phyloP scores from a whole-genome alignment of 2,329 filamentous ascomycete genomes.

The Xylariaceae sp. region DNA sequence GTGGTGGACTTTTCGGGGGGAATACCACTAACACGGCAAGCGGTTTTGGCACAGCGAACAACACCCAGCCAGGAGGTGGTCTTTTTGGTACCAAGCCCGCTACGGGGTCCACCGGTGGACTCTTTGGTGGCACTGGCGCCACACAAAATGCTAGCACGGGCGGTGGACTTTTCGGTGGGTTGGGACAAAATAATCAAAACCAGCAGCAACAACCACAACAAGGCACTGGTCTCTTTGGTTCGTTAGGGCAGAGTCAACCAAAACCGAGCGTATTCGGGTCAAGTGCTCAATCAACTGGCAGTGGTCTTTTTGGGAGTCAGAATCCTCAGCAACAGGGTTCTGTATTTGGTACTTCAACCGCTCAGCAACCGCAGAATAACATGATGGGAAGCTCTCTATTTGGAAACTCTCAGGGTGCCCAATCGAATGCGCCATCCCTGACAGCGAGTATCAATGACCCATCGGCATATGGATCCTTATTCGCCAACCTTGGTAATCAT shows the following conservation, averaged over 20 bases:
- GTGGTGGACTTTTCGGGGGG: constrained; percentile 51
- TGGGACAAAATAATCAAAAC: constrained; percentile 45
- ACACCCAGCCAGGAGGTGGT: constrained; percentile 38
- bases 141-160: constrained; percentile 46
- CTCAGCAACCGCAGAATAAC: constrained; percentile 56
- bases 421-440: constrained; percentile 66
- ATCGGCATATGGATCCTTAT: constrained; percentile 92
- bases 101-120: constrained; percentile 41
- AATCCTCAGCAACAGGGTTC: constrained; percentile 52
- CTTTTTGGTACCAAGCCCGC: constrained; percentile 52
- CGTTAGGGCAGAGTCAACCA: constrained; percentile 56
- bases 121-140: constrained; percentile 51
- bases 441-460: constrained; percentile 81
- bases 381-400: constrained; percentile 63
- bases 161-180: constrained; percentile 58
- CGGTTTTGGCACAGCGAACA: constrained; percentile 36
- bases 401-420: constrained; percentile 56
- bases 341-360: constrained; percentile 54
- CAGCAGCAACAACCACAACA: constrained; percentile 47
- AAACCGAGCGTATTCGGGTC: constrained; percentile 63
- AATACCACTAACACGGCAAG: constrained; percentile 39
- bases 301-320: constrained; percentile 61
- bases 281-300: constrained; percentile 49
- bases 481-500: constrained; percentile 71
- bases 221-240: constrained; percentile 55